phyloP scores from a whole-genome alignment of 2,329 filamentous ascomycete species.

The Cephalotrichum gorgonifer region DNA sequence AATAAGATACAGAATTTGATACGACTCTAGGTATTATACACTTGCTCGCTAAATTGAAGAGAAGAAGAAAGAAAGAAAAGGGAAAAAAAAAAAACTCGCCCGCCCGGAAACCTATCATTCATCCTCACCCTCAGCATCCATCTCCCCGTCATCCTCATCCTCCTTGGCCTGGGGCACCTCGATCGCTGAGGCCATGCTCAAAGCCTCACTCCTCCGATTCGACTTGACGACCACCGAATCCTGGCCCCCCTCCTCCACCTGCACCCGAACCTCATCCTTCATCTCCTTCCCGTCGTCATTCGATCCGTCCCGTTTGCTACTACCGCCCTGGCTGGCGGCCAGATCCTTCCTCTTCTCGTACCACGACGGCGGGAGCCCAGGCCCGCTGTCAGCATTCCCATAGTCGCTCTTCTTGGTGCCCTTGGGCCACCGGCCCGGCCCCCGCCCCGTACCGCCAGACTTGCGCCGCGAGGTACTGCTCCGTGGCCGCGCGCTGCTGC shows the following conservation, averaged over 20 bases:
- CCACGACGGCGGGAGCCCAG: conserved; percentile 52
- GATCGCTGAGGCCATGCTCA: neutral
- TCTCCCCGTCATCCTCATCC: neutral
- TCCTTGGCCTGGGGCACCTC: neutral
- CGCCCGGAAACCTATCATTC: no score
- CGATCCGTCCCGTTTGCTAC: conserved; percentile 7
- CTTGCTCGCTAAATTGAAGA: neutral
- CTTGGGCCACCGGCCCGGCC: conserved; percentile 57
- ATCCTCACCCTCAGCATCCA: neutral
- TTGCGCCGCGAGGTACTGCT: conserved; percentile 35
- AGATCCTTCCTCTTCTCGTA: neutral
- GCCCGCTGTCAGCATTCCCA: conserved; percentile 54
- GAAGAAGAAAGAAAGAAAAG: conserved; percentile 1
- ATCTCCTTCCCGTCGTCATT: conserved; percentile 1
- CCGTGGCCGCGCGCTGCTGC: conserved; percentile 15
- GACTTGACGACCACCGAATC: neutral
- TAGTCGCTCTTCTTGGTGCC: conserved; percentile 60
- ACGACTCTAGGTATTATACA: neutral
- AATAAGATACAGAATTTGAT: neutral
- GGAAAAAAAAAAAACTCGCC: neutral
- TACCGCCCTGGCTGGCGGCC: neutral
- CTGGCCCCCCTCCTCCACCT: conserved; percentile 5
- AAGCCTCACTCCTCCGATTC: neutral
- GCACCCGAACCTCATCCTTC: conserved; percentile 9
- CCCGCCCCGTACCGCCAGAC: conserved; percentile 52